Evolutionary conservation across 192 early-diverging fungal genomes (phyloP).

Genomic region (Podila minutissima): DNA sequence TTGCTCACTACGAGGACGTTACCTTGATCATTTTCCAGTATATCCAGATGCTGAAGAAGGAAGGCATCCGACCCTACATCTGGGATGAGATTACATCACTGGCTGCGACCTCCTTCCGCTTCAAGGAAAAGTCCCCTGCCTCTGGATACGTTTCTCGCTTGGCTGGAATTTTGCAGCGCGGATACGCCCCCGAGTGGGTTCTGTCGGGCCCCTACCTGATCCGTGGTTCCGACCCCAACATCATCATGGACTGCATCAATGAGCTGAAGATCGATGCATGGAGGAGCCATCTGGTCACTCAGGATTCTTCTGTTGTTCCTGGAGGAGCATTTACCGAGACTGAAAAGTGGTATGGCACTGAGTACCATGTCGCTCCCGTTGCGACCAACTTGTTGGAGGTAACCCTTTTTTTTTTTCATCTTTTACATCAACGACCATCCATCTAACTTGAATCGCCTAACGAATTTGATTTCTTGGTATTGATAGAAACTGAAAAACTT

Average conservation of each 20-base stretch:
- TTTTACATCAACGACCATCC: not conserved
- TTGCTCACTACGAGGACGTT: constrained; percentile 82
- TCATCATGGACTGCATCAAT: constrained; percentile 70
- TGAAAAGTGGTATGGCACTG: constrained; percentile 85
- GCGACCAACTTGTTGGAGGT: constrained; percentile 61
- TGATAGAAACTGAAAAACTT: constrained; percentile 55
- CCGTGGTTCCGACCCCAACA: constrained; percentile 66
- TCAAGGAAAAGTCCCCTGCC: constrained; percentile 79
- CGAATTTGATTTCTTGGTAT: not conserved
- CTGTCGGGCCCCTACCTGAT: constrained; percentile 78
- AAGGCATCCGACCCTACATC: constrained; percentile 79
- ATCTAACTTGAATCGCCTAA: constrained; percentile 1
- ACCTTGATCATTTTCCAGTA: constrained; percentile 88
- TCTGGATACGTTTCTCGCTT: constrained; percentile 73
- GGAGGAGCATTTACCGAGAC: constrained; percentile 59
- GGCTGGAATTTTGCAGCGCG: constrained; percentile 82
- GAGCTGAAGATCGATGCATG: constrained; percentile 52
- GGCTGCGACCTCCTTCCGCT: constrained; percentile 69
- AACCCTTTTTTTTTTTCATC: not conserved
- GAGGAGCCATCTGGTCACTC: constrained; percentile 45
- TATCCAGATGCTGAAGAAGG: constrained; percentile 81
- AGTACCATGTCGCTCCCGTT: constrained; percentile 77
- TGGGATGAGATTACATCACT: constrained; percentile 76
- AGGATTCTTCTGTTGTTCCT: constrained; percentile 36
- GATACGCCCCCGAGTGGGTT: constrained; percentile 72